Base-by-base conservation (phyloP, 805 yeast species). In the Ogataea neopini region DNA sequence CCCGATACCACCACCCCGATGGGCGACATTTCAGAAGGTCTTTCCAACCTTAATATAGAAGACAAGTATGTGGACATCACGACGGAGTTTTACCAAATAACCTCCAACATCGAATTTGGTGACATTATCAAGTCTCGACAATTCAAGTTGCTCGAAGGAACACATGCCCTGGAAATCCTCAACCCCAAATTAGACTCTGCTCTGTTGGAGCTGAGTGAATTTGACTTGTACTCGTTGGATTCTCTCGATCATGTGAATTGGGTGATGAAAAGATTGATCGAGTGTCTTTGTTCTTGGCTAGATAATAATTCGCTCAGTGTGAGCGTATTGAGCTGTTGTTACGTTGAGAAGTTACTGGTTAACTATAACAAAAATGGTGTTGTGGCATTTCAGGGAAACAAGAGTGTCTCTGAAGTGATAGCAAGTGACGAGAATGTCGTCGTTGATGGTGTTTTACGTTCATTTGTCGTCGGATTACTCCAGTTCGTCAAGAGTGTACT, bases 151-250 rank as follows among this genome's bases (percentile, higher is more conserved):
- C 72, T 85, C 51, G 89, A 88, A 56, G 95, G 97, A 0, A 87
- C 97, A 1, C 83, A 91, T 54, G 96, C 98, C 0, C 69, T 89
- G 50, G 98, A 91, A 63, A 76, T 84, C 11, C 74, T 81, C 47
- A 88, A 88, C 61, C 71, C 74, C 9, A 80, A 78, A 52, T 72
- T 92, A 57, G 99, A 92, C 62, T 81, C 97, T 0, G 89, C 92
- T 1, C 58, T 86, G 45, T 74, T 87, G n/a, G 58, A 66, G 23
- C 63, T 80, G 29, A 49, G 72, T 4, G 49, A 59, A 0, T 83
- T 80, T 57, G 79, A 79, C 54, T 65, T 79, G 17, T 58, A 70
- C 1, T 5, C 68, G 66, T 28, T 53, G 70, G 3, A 60, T 71
- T 10, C 68, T 1, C 28, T 52, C 3, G 57, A 64, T 25, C 71